Base-by-base conservation (phyloP, 345 rosid species). In the Cochlearia excelsa region DNA sequence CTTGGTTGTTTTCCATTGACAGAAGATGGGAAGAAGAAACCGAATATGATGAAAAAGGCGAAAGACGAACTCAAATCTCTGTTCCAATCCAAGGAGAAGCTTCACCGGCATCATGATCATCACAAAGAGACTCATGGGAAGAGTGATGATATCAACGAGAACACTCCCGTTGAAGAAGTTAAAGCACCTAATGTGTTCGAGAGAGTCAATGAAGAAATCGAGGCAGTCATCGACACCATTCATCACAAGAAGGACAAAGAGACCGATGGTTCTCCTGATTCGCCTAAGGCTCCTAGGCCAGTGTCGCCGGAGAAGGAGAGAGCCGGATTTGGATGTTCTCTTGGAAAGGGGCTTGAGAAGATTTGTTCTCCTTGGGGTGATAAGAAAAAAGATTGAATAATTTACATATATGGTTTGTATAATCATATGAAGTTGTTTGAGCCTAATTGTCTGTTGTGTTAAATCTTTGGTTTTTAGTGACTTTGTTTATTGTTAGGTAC, bases 151-250 rank as follows among this genome's bases (percentile, higher is more conserved):
- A 16, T 16, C 23, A 16, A 84, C 41, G 83, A 74, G 51, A 68
- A 47, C 68, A 82, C 82, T 0, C 76, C 67, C 0, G 68, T 79
- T 9, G 46, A 64, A 27, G 79, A 79, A 63, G 79, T 84, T 44
- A 84, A 75, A 54, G 86, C 73, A 45, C 95, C 95, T 3, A 82
- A 49, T 69, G 71, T 82, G 4, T 79, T 79, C 6, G 70, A 75
- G 45, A 70, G 88, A 65, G 81, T 72, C 1, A 70, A 84, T 40
- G 95, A 84, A 72, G 90, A 81, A 27, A 59, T 84, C 1, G 86
- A 84, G 40, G 85, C 90, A 3, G 65, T 84, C 40, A 74, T 76
- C 1, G 74, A 66, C 23, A 16, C 23, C 23, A 16, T 16, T 16
- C 23, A 16, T 16, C 23, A 16, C 23, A 16, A 16, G 23, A 16